These are phyloP conservation scores for Pleurotus ostreatus DNA, from an alignment of 768 basidiomycete genomes.

Conservation along the genomic window DNA sequence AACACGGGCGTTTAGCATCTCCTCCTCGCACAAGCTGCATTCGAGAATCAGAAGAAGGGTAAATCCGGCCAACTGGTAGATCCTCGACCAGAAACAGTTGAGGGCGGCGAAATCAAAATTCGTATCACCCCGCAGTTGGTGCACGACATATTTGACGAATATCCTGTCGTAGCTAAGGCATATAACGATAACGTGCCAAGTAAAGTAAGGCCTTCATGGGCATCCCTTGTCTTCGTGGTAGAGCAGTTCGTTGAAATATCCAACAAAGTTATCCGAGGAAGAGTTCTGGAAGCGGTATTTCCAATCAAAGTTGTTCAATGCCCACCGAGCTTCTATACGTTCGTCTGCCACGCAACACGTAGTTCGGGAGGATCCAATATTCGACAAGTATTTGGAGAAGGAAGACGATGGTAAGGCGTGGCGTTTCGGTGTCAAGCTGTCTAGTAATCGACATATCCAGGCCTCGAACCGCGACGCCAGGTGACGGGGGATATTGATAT, in stretches of 20 bases:
- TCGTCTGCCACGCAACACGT: constrained; percentile 81
- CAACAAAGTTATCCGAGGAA: constrained; percentile 72
- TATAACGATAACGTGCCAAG: constrained; percentile 90
- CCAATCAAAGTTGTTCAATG: constrained; percentile 92
- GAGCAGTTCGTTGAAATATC: neutral
- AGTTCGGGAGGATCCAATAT: constrained; percentile 87
- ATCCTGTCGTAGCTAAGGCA: constrained; percentile 89
- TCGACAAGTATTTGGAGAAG: constrained; percentile 94
- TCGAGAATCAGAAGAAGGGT: constrained; percentile 74
- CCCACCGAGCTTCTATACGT: constrained; percentile 89
- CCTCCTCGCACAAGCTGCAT: constrained; percentile 68
- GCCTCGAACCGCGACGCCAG: constrained; percentile 71
- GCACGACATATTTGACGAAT: constrained; percentile 96
- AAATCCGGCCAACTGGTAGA: constrained; percentile 84
- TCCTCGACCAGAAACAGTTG: constrained; percentile 80
- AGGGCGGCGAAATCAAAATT: constrained; percentile 84
- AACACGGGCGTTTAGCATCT: constrained; percentile 51
- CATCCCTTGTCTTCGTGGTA: constrained; percentile 7
- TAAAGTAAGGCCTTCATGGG: constrained; percentile 47
- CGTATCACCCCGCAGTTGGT: constrained; percentile 89
- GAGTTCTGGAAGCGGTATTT: constrained; percentile 98
- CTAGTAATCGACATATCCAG: constrained; percentile 31
- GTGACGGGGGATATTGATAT: constrained; percentile 66
- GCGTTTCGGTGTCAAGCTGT: neutral
- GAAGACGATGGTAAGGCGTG: constrained; percentile 81